Evolutionary conservation across 805 yeast species (phyloP), one percentile per base, ranked within the genome.

Genomic region (Ogataea salicorniae): DNA sequence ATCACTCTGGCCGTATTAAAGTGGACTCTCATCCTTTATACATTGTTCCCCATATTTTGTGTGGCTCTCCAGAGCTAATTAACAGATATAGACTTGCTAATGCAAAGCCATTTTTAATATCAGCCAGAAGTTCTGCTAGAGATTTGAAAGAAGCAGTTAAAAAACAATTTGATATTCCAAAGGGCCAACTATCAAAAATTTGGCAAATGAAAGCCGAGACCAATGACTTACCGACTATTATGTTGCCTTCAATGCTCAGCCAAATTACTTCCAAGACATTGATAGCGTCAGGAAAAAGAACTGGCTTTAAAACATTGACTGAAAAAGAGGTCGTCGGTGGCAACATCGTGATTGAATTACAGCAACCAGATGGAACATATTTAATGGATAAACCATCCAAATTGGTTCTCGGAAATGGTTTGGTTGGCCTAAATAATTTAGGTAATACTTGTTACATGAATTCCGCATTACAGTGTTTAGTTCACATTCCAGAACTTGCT

Each of bases 401-500:
- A 5, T 34, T 63, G 3, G 36, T 55, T 14, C 56, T 52, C 4
- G 63, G 66, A 2, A 56, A 52, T 29, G 91, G 97, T 54, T 61
- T 72, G 41, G 64, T 74, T 49, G 84, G 97, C 51, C 54, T 84
- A 59, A 69, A 74, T 45, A 91, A 88, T 60, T 69, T 90, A 51
- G 97, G 97, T 2, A 91, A 91, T 62, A 83, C 95, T 0, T 91
- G 97, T 64, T 91, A 89, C 64, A 90, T 91, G 97, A 90, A 89
- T 64, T 87, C 95, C 9, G 97, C 97, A 0, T 68, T 92, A 40
- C 98, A 94, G 61, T 92, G 97, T 59, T 68, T 92, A 38, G 76
- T 80, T 0, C 98, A 92, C 60, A 75, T 91, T 13, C 95, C 96
- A 1, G 96, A 89, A 63, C 66, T 94, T 23, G 78, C 83, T 9